A percentile compares a stretch with the other conserved stretches of the same genome.
Conservation (phyloP, 1,284 basidiomycete genomes). For the Rhodotorula glutinis region DNA sequence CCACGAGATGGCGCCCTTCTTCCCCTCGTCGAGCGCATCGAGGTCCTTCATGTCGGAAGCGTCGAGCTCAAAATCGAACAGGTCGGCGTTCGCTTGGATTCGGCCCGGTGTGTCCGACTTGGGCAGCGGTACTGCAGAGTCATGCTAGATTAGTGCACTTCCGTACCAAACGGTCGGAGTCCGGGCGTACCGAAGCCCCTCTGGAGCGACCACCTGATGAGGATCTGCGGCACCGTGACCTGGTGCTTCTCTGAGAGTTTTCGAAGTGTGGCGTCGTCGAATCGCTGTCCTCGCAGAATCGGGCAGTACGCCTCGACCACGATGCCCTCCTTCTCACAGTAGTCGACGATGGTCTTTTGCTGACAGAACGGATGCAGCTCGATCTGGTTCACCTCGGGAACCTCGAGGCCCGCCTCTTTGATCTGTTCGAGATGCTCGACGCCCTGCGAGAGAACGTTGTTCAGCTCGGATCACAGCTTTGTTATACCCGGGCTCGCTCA, state of each 20-base stretch:
- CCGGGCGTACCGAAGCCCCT: constrained; percentile 56
- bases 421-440: constrained; percentile 75
- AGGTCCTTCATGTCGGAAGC: constrained; percentile 62
- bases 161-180: not conserved
- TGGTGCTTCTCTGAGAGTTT: constrained; percentile 60
- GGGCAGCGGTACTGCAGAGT: constrained; percentile 59
- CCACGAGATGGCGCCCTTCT: constrained; percentile 54
- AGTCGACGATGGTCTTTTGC: constrained; percentile 70
- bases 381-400: constrained; percentile 71
- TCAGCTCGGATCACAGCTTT: constrained; percentile 4
- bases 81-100: constrained; percentile 64
- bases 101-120: constrained; percentile 67
- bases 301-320: constrained; percentile 73
- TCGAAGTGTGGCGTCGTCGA: constrained; percentile 58
- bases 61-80: constrained; percentile 68
- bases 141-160: not conserved
- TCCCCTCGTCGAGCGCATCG: constrained; percentile 63
- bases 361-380: constrained; percentile 80
- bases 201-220: constrained; percentile 79
- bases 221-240: constrained; percentile 67
- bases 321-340: constrained; percentile 66
- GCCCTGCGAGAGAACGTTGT: constrained; percentile 41
- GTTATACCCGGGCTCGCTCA: not conserved
- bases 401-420: constrained; percentile 57
- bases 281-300: constrained; percentile 59